Conservation (phyloP, 2,329 filamentous ascomycete species). For the Claviceps sp. region DNA sequence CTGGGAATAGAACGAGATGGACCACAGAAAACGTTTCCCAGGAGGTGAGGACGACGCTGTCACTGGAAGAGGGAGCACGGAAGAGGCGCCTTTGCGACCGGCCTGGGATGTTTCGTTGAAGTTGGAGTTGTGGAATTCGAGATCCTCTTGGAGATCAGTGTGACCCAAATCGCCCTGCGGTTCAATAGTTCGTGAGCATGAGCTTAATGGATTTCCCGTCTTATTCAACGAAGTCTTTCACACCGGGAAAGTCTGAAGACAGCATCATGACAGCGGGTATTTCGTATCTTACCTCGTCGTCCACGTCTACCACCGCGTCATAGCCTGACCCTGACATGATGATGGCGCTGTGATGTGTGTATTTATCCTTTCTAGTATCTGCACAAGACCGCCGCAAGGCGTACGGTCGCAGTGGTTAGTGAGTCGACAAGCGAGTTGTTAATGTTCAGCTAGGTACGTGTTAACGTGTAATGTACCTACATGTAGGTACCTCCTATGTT, state of each 20-base stretch:
- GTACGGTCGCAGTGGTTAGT: not conserved
- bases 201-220: not conserved
- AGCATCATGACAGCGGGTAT: not conserved
- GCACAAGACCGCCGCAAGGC: not conserved
- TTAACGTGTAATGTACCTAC: not conserved
- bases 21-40: constrained; percentile 88
- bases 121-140: constrained; percentile 94
- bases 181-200: not conserved
- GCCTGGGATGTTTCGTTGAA: constrained; percentile 49
- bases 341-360: constrained; percentile 12
- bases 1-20: constrained; percentile 84
- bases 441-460: not conserved
- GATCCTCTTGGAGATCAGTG: constrained; percentile 95
- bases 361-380: constrained; percentile 6
- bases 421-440: not conserved
- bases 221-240: not conserved
- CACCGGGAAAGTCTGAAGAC: not conserved
- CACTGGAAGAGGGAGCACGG: constrained; percentile 43
- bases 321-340: constrained; percentile 77
- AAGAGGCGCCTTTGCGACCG: constrained; percentile 33
- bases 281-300: constrained; percentile 59
- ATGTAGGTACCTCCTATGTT: too few species aligned
- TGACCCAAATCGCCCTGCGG: constrained; percentile 89
- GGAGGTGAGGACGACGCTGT: constrained; percentile 33
- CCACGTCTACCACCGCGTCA: constrained; percentile 94